Evolutionary conservation across 2,329 filamentous ascomycete genomes (phyloP), one percentile per base, ranked within the genome.

Genomic region (Teratosphaeria zuluensis): DNA sequence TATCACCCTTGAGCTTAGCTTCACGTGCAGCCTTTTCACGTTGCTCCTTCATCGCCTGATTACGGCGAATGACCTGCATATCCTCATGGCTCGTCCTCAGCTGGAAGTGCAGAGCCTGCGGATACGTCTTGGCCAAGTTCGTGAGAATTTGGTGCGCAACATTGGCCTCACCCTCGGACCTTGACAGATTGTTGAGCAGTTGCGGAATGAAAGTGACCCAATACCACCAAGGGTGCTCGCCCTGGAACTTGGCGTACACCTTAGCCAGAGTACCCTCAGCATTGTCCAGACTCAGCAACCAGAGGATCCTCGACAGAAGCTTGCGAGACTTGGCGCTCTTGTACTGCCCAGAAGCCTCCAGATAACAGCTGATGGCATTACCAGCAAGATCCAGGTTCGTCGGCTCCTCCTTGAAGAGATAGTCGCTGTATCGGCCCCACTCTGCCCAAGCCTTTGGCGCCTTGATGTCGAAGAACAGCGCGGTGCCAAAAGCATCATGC

Each of bases 171-270:
- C 66, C 66, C 66, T 92, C 92, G 69, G 67, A 70, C 14, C 96
- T 87, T 1, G 89, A 90, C 55, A 99, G 80, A 56, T 92, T 94
- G 51, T 90, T 92, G 33, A 99, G 83, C 51, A 99, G 81, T 74
- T 99, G 94, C 19, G 94, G 94, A 63, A 99, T 97, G 72, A 95
- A 99, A 0, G 92, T 97, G 66, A 97, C 96, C 94, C 94, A 99
- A 76, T 97, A 99, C 94, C 94, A 99, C 12, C 95, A 90, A 0
- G 92, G 91, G 1, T 91, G 95, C 66, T 99, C 95, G 56, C 94
- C 94, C 78, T 97, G 96, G 77, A 94, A 99, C 66, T 92, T 90
- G 64, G 96, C 90, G 65, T 96, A 99, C 12, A 92, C 90, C 66
- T 85, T 81, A 0, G 90, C 88, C 61, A 99, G 86, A 42, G 83